Base-by-base conservation (phyloP, 495 filamentous ascomycete genomes). In the Daldinia childiae region DNA sequence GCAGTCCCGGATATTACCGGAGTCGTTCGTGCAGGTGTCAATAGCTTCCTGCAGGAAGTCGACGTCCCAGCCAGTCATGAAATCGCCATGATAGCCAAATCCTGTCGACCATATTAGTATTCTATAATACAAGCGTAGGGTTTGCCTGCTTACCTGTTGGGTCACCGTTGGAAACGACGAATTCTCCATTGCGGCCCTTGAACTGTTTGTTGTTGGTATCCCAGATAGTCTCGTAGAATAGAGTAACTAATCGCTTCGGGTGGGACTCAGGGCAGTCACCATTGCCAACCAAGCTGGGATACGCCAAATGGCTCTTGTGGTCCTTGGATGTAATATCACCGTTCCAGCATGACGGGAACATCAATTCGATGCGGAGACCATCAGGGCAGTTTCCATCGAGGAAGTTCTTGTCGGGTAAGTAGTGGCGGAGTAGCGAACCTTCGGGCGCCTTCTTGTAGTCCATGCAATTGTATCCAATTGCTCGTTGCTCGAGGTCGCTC, bases 341-440 rank as follows among this genome's bases (percentile, higher is more conserved):
- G 75, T 97, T 91, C 92, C 93, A 97, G 87, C 94, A 97, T 0
- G 91, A 93, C 9, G 94, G 94, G 82, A 97, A 97, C 87, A 93
- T 90, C 58, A 97, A 78, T 76, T 97, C 93, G 41, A 94, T 80
- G 32, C 94, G 89, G 51, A 97, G 72, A 9, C 94, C 94, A 69
- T 95, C 87, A 0, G 75, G 74, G 76, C 94, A 97, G 73, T 94
- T 87, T 41, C 81, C 84, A 73, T 97, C 93, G 30, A 96, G 83
- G 70, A 84, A 95, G 1, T 79, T 79, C 84, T 97, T 95, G 62
- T 91, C 87, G 0, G 95, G 94, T 72, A 98, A 51, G 73, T 86
- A 89, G 76, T 95, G 93, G 50, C 94, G 91, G 58, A 85, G 89
- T n/a, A 97, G 82, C 15, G 93, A 89, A 0, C 85, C 82, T 75